Evolutionary conservation across 176 grass and related monocot genomes (phyloP).

Genomic region (Themeda triandra): DNA sequence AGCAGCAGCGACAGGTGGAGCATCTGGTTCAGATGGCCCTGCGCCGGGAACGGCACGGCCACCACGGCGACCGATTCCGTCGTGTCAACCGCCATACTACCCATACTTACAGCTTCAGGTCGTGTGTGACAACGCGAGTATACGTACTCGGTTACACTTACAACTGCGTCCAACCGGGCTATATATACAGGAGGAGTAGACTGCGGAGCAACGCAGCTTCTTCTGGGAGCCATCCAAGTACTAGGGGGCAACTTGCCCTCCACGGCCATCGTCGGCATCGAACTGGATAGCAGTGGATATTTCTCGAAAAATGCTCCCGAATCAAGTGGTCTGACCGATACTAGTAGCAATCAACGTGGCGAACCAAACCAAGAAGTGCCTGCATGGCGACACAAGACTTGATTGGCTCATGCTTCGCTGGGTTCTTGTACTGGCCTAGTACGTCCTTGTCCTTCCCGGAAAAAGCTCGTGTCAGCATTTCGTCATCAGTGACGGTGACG

Average conservation of each 20-base stretch:
- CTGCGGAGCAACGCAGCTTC: background rate
- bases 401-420: too few relatives aligned
- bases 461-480: background rate
- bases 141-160: background rate
- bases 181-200: background rate
- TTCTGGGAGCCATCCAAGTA: background rate
- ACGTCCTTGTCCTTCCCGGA: background rate
- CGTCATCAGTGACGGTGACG: constrained; percentile 9
- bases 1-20: constrained; percentile 57
- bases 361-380: background rate
- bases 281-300: background rate
- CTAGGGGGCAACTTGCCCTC: background rate
- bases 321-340: background rate
- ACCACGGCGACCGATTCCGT: constrained; percentile 39
- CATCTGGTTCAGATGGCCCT: constrained; percentile 72
- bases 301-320: background rate
- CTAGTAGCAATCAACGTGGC: background rate
- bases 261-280: background rate
- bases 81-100: background rate
- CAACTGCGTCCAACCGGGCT: background rate
- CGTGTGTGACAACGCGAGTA: background rate
- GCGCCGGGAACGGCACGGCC: constrained; percentile 57
- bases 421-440: background rate
- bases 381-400: background rate
- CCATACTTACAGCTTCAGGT: background rate